Base-by-base conservation (phyloP, 1,139 yeast genomes). In the Tardiomyces blankii region DNA sequence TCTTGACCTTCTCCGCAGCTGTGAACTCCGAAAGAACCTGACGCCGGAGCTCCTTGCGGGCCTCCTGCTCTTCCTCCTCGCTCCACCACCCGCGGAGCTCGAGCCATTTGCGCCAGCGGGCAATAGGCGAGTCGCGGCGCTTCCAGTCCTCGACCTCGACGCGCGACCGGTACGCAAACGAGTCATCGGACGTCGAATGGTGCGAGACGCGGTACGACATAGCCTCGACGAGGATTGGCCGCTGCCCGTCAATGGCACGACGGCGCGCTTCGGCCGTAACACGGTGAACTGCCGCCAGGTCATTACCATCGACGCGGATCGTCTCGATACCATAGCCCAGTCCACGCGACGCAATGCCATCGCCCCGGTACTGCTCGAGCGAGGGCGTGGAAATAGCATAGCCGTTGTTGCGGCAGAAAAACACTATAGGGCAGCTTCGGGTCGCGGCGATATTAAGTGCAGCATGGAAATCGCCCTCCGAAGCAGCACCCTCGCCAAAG, bases 401-500 rank as follows among this genome's bases (percentile, higher is more conserved):
- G 25, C 68, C 68, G 46, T 64, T 64, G 55, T 64, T 64, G 48
- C 68, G 51, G 53, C 67, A 63, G 46, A 64, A 59, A 50, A 55
- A 64, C 11, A 64, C 52, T 11, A 60, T 57, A 2, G 68, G 68
- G 44, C 66, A 64, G 47, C 49, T 54, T 40, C 66, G 49, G 11
- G 67, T 63, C 12, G 68, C 66, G 1, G 68, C 67, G 50, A 64
- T 64, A 51, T 64, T 64, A 39, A 64, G 51, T 2, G 67, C 67
- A 38, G 66, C 65, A 45, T 64, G 68, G 53, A 64, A 64, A 39
- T 64, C 68, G 6, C 68, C 68, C 46, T 64, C 68, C 16, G 66
- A 62, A 0, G 67, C 66, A 1, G 68, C 67, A 5, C 68, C 68
- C 42, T 64, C 68, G 12, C 68, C 68, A 51, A 64, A 61, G 48